Evolutionary conservation across 345 rosid genomes (phyloP).

Genomic region (Citrus maxima): DNA sequence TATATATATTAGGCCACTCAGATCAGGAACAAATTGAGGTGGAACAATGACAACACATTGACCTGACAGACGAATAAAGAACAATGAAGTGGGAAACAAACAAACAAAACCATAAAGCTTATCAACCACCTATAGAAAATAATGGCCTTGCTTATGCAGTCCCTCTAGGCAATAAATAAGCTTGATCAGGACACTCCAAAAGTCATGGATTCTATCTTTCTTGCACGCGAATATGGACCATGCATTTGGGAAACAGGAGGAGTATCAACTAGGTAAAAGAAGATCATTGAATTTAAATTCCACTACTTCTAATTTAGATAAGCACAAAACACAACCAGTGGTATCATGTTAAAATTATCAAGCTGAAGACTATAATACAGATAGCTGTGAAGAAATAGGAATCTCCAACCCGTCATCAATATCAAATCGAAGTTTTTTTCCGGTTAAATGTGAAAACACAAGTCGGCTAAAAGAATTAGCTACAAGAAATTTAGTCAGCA

Average conservation of each 20-base stretch:
- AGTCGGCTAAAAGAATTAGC: background rate
- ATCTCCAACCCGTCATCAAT: background rate
- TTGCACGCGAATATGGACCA: background rate
- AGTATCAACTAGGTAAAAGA: background rate
- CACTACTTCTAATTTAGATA: background rate
- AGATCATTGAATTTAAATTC: background rate
- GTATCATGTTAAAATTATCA: background rate
- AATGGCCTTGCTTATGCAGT: background rate
- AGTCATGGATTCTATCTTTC: background rate
- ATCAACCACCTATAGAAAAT: background rate
- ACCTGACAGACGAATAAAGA: background rate
- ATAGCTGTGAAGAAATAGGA: background rate
- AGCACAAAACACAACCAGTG: background rate
- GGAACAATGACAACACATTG: constrained; percentile 2
- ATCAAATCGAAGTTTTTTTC: background rate
- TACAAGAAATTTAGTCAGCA: background rate
- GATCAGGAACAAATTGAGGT: background rate
- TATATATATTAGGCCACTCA: constrained; percentile 16
- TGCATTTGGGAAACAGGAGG: background rate
- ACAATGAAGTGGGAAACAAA: background rate
- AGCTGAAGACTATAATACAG: background rate
- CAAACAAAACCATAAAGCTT: background rate
- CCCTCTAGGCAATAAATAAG: background rate
- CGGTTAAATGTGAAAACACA: background rate
- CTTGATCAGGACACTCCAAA: background rate